A percentile compares a stretch with the other conserved stretches of the same genome.
Evolutionary conservation across 2,329 filamentous ascomycete species (phyloP).

Genomic region (Pyrenophora tritici-repentis): DNA sequence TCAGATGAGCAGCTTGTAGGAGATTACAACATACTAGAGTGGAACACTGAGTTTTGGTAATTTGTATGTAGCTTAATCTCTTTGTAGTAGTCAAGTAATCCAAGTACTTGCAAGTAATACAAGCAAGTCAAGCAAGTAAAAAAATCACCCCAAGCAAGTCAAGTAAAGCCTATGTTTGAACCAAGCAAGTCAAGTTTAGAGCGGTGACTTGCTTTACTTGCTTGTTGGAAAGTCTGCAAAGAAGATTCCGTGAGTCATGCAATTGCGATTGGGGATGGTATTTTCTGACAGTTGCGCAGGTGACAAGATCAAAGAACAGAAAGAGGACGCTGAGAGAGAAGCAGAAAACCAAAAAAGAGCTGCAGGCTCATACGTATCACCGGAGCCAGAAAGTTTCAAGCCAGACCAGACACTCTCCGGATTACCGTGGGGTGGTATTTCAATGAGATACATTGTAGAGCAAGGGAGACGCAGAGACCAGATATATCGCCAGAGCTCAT

Average conservation of each 20-base stretch:
- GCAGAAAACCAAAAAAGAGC: conserved; percentile 67
- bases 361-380: conserved; percentile 66
- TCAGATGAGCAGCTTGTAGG: too few species aligned
- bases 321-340: conserved; percentile 68
- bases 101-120: too few species aligned
- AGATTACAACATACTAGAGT: too few species aligned
- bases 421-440: conserved; percentile 69
- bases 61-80: too few species aligned
- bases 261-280: background rate
- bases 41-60: too few species aligned
- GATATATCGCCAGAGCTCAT: conserved; percentile 48
- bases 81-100: too few species aligned
- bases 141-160: too few species aligned
- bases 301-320: conserved; percentile 70
- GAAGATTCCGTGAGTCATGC: conserved; percentile 70
- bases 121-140: too few species aligned
- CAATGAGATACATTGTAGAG: conserved; percentile 59
- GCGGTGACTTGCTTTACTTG: too few species aligned
- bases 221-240: too few species aligned
- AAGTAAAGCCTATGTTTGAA: too few species aligned
- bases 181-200: too few species aligned
- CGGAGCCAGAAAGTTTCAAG: conserved; percentile 61
- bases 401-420: conserved; percentile 63
- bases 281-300: conserved; percentile 52
- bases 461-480: conserved; percentile 53